Conservation (phyloP, 768 basidiomycete genomes). For the Russula brevipes region DNA sequence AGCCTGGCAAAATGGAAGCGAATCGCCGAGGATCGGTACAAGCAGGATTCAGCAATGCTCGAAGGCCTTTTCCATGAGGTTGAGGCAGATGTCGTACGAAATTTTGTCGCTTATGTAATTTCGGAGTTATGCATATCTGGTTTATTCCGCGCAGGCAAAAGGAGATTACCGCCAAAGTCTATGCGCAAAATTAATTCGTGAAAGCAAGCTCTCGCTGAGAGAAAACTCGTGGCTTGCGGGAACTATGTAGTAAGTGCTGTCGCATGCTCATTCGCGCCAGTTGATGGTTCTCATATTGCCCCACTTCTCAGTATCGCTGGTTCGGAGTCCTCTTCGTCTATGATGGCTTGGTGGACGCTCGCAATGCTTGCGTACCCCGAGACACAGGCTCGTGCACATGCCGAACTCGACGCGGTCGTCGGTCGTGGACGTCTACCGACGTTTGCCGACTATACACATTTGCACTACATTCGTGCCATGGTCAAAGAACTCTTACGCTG, state of each 20-base stretch:
- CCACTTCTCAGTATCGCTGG: neutral
- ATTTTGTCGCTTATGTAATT: too few relatives aligned
- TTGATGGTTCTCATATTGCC: neutral
- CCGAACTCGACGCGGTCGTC: conserved; percentile 7
- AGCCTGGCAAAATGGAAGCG: too few relatives aligned
- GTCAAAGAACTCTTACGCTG: too few relatives aligned
- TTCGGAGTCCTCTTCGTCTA: neutral
- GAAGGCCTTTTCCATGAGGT: too few relatives aligned
- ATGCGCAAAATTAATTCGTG: neutral
- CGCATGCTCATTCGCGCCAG: neutral
- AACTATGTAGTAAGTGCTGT: conserved; percentile 4
- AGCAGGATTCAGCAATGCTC: too few relatives aligned
- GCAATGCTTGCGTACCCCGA: conserved; percentile 7
- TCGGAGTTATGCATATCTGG: neutral
- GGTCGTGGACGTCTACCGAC: neutral
- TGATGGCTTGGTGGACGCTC: conserved; percentile 3
- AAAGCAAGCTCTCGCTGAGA: neutral
- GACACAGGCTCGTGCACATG: conserved; percentile 3
- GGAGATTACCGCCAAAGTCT: conserved; percentile 6
- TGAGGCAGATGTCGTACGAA: too few relatives aligned
- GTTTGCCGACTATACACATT: neutral
- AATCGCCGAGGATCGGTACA: too few relatives aligned
- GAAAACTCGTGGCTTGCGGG: conserved; percentile 10
- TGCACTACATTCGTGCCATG: too few relatives aligned
- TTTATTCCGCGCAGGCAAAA: neutral